These are phyloP conservation scores for Puccinia polysora DNA, from an alignment of 1,284 basidiomycete species.

Conservation along the genomic window DNA sequence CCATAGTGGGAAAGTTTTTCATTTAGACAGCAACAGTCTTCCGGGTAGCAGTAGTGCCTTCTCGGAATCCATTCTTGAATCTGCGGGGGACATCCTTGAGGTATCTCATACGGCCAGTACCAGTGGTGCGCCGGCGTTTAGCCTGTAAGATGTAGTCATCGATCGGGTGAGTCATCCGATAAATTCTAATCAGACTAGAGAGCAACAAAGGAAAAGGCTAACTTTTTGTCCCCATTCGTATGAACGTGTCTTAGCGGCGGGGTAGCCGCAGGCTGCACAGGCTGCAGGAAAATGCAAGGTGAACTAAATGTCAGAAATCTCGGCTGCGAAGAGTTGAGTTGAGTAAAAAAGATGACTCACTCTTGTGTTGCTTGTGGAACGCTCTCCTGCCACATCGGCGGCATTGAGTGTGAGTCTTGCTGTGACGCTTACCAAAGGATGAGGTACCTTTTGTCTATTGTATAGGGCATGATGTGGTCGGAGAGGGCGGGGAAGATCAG, in stretches of 20 bases:
- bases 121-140: slow-evolving; percentile 57
- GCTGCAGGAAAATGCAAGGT: slow-evolving; percentile 56
- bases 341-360: neutral
- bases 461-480: neutral
- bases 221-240: slow-evolving; percentile 99
- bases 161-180: neutral
- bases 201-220: neutral
- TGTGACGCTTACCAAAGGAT: slow-evolving; percentile 43
- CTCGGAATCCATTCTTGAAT: slow-evolving; percentile 91
- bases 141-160: slow-evolving; percentile 6
- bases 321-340: neutral
- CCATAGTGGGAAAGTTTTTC: neutral
- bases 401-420: slow-evolving; percentile 40
- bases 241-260: slow-evolving; percentile 87
- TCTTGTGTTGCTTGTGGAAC: slow-evolving; percentile 39
- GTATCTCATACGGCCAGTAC: slow-evolving; percentile 92
- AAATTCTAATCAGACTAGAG: neutral
- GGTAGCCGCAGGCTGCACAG: slow-evolving; percentile 94
- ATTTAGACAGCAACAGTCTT: slow-evolving; percentile 20
- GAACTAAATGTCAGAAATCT: neutral
- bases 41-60: slow-evolving; percentile 37
- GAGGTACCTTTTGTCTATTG: slow-evolving; percentile 41
- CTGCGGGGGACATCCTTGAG: slow-evolving; percentile 80
- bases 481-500: neutral
- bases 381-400: slow-evolving; percentile 39